These are phyloP conservation scores for Pythium biforme DNA, from an alignment of 352 stramenopile genomes.

Conservation along the genomic window DNA sequence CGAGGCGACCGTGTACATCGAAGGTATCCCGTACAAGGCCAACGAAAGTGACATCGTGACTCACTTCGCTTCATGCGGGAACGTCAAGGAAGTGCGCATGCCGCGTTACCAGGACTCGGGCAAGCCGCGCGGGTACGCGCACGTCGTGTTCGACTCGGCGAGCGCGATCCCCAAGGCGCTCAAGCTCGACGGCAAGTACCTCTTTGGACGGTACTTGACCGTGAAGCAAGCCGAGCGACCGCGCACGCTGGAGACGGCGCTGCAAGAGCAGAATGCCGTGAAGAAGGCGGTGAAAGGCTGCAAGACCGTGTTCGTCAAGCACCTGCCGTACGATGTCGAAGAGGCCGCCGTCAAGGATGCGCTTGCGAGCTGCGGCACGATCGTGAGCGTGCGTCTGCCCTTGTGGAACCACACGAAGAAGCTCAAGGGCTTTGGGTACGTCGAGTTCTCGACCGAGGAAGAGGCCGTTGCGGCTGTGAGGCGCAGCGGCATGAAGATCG, in stretches of 20 bases:
- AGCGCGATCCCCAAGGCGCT: conserved; percentile 78
- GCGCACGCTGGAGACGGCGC: conserved; percentile 61
- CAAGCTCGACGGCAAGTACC: conserved; percentile 84
- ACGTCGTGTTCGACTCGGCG: conserved; percentile 90
- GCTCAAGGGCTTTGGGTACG: conserved; percentile 96
- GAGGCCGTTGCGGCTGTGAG: conserved; percentile 64
- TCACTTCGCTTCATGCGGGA: conserved; percentile 86
- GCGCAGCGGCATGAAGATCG: conserved; percentile 85
- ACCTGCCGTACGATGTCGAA: conserved; percentile 88
- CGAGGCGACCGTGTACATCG: conserved; percentile 90
- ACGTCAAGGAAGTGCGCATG: conserved; percentile 93
- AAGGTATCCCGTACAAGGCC: conserved; percentile 94
- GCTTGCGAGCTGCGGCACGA: conserved; percentile 86
- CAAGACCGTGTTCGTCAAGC: conserved; percentile 85
- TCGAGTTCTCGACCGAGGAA: conserved; percentile 84
- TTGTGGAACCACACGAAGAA: conserved; percentile 93
- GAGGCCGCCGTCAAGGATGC: conserved; percentile 81
- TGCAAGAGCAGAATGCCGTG: conserved; percentile 63
- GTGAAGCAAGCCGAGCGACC: conserved; percentile 80
- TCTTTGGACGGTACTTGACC: conserved; percentile 89
- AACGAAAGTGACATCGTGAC: conserved; percentile 88
- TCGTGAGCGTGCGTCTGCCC: conserved; percentile 92
- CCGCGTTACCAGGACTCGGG: conserved; percentile 92
- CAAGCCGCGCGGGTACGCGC: conserved; percentile 88
- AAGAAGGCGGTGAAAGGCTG: conserved; percentile 84